These are phyloP conservation scores for Scutellaria minor DNA, from an alignment of 257 asterid genomes.

Conservation along the genomic window DNA sequence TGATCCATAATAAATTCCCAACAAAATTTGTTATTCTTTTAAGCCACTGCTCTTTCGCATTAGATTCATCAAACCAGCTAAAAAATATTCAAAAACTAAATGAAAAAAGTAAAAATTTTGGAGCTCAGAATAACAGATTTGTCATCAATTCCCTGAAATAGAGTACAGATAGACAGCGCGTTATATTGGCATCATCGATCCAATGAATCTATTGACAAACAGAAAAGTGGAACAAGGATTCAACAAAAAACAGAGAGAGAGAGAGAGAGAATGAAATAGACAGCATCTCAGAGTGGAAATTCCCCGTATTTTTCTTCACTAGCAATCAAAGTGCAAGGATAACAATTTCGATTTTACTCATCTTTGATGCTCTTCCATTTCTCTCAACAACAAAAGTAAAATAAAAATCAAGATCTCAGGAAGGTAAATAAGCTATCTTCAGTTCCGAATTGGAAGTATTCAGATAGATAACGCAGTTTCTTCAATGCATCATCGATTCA, in stretches of 20 bases:
- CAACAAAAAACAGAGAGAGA: neutral
- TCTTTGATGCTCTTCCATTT: conserved; percentile 50
- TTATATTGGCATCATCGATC: conserved; percentile 23
- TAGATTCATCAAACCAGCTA: too few relatives aligned
- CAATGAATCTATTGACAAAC: neutral
- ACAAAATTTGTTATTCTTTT: too few relatives aligned
- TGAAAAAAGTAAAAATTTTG: neutral
- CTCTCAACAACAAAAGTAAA: neutral
- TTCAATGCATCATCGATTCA: conserved; percentile 52
- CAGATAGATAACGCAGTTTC: conserved; percentile 83
- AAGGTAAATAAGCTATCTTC: conserved; percentile 43
- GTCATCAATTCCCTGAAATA: conserved; percentile 29
- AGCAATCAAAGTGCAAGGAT: conserved; percentile 87
- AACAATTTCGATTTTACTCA: conserved; percentile 50
- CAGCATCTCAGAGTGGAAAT: conserved; percentile 59
- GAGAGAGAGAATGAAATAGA: neutral
- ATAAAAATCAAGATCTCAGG: conserved; percentile 48
- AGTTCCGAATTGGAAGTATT: conserved; percentile 44
- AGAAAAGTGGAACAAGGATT: neutral
- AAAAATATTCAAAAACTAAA: neutral
- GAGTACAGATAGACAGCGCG: conserved; percentile 36
- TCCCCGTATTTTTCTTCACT: conserved; percentile 82
- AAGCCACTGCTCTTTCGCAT: too few relatives aligned
- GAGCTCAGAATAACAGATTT: conserved; percentile 14
- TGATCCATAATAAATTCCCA: conserved; percentile 6